Percentiles rank a stretch among this genome's conserved stretches.
phyloP scores from a whole-genome alignment of 495 filamentous ascomycete genomes.

The Ascobolus immersus region DNA sequence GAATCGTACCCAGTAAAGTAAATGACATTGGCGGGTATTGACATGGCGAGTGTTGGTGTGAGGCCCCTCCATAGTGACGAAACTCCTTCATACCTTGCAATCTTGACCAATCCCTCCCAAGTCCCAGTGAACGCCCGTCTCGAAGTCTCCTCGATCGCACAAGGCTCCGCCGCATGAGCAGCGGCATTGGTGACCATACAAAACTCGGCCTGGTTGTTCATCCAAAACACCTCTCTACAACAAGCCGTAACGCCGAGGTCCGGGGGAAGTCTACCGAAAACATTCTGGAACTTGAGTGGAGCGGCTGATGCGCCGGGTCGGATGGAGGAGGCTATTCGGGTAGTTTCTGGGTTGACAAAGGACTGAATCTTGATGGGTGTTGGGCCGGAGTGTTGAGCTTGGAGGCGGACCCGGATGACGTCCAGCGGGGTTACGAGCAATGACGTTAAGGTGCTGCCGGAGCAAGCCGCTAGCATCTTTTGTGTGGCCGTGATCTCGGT shows the following conservation, averaged over 20 bases:
- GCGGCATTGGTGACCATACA: too few species aligned
- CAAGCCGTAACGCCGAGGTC: slow-evolving; percentile 84
- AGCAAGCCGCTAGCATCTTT: slow-evolving; percentile 83
- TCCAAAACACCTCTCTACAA: slow-evolving; percentile 92
- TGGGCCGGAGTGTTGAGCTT: slow-evolving; percentile 42
- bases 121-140: slow-evolving; percentile 69
- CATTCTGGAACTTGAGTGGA: slow-evolving; percentile 15
- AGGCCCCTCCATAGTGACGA: slow-evolving; percentile 79
- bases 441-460: slow-evolving; percentile 69
- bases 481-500: slow-evolving; percentile 53
- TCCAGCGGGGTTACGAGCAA: slow-evolving; percentile 84
- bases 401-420: slow-evolving; percentile 81
- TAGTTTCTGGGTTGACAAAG: slow-evolving; percentile 2
- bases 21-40: slow-evolving; percentile 85
- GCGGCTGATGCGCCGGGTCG: slow-evolving; percentile 12
- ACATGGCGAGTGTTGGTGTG: slow-evolving; percentile 78
- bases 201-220: slow-evolving; percentile 57
- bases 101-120: slow-evolving; percentile 76
- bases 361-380: slow-evolving; percentile 17
- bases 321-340: slow-evolving; percentile 7
- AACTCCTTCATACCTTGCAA: slow-evolving; percentile 79
- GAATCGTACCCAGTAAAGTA: slow-evolving; percentile 98
- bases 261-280: slow-evolving; percentile 13
- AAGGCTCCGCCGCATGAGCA: slow-evolving; percentile 42
- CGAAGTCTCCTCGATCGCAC: slow-evolving; percentile 66